These are phyloP conservation scores for Conticribra guillardii DNA, from an alignment of 108 stramenopile genomes.

Conservation along the genomic window DNA sequence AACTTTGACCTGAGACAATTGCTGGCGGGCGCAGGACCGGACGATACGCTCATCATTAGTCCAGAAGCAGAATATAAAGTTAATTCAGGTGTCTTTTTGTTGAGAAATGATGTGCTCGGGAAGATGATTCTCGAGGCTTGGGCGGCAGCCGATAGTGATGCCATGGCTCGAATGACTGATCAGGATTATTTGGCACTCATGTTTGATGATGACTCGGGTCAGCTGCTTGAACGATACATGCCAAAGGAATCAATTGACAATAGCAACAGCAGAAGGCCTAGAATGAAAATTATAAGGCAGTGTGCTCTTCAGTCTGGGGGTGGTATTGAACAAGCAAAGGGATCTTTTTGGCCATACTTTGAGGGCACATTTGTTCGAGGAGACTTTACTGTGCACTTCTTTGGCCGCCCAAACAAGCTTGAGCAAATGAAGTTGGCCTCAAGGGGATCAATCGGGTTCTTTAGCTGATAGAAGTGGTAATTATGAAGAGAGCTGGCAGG, in stretches of 20 bases:
- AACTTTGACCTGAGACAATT: constrained; percentile 1
- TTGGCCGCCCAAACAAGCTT: constrained; percentile 9
- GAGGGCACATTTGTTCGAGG: neutral
- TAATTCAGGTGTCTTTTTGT: neutral
- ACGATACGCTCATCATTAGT: neutral
- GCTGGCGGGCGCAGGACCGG: neutral
- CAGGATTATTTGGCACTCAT: neutral
- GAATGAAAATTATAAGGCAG: neutral
- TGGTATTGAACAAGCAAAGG: neutral
- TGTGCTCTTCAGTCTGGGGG: constrained; percentile 4
- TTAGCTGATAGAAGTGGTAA: too few relatives aligned
- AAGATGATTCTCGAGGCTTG: neutral
- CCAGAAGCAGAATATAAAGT: neutral
- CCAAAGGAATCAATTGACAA: neutral
- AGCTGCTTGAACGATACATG: neutral
- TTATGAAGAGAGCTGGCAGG: too few relatives aligned
- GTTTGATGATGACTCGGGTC: constrained; percentile 3
- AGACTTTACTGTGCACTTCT: constrained; percentile 14
- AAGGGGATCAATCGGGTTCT: neutral
- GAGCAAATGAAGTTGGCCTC: neutral
- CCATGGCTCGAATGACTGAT: constrained; percentile 1
- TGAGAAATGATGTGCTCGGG: neutral
- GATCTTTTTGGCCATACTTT: neutral
- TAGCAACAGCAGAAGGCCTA: neutral
- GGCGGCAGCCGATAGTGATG: neutral